Base-by-base conservation (phyloP, 2,329 filamentous ascomycete genomes). In the Cladosporium velox region DNA sequence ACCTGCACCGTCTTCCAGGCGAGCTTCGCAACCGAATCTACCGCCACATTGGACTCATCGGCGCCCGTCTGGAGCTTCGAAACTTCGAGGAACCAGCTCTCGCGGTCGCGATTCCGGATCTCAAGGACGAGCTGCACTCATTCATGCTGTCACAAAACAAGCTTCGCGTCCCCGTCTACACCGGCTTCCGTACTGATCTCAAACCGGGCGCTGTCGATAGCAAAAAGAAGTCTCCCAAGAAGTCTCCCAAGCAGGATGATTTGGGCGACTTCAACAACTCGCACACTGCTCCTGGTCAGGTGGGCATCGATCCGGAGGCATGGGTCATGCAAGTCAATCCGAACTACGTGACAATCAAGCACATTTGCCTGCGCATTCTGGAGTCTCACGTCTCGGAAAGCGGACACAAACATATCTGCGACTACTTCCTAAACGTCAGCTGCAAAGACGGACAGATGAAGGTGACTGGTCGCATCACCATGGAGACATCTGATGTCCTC, bases 21-120 rank as follows among this genome's bases (percentile, higher is more conserved):
- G 70, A 71, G 44, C 59, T 69, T 21, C 65, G 69, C 11, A 67
- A 70, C 47, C 63, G 54, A 30, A 67, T 70, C 59, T 71, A 69
- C 54, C 44, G 62, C 26, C 32, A 67, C 32, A 58, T 65, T n/a
- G 60, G 60, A 18, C 60, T 55, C 5, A 28, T 14, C 12, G 34
- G 34, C 6, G 15, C 35, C 10, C 60, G 60, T 6, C 35, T 64
- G 14, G 49, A 64, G 34, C 49, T 64, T 8, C 24, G 15, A 12
- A 30, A 34, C 10, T 21, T 30, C 2, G 14, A 30, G 3, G 51
- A 41, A 30, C 60, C 60, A 5, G 34, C 60, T 12, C 32, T 64
- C 32, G 38, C 51, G 24, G 24, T 30, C 24, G 60, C 60, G 5
- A 41, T 55, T 11, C 49, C 51, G 6, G 51, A 57, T 24, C 60